Conservation (phyloP, 2,329 filamentous ascomycete genomes). For the Clonostachys chloroleuca region DNA sequence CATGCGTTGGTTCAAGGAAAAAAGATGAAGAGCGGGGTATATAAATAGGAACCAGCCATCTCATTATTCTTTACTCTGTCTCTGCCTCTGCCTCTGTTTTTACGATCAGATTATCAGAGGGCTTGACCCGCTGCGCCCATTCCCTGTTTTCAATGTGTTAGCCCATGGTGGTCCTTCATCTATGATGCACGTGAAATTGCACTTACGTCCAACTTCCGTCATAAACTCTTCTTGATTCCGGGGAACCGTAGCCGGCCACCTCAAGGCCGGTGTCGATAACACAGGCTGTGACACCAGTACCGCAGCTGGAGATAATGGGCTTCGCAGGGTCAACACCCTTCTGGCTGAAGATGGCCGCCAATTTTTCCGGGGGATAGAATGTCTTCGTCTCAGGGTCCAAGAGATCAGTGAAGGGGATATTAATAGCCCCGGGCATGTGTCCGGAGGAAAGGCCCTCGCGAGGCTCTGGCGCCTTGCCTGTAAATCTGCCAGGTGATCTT, state of each 20-base stretch:
- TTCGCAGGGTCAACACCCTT: constrained; percentile 75
- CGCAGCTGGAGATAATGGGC: constrained; percentile 84
- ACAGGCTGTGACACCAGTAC: constrained; percentile 90
- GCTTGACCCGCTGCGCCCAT: constrained; percentile 63
- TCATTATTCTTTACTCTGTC: constrained; percentile 4
- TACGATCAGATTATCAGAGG: constrained; percentile 57
- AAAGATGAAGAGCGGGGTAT: no score
- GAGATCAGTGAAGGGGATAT: constrained; percentile 73
- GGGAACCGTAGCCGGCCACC: constrained; percentile 68
- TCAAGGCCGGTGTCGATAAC: constrained; percentile 84
- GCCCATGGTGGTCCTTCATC: constrained; percentile 2
- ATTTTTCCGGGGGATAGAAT: constrained; percentile 65
- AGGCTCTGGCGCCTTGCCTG: constrained; percentile 80
- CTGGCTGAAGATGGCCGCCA: constrained; percentile 72
- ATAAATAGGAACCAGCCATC: no score
- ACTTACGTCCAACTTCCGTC: constrained; percentile 98
- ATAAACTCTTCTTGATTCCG: constrained; percentile 71
- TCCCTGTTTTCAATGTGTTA: constrained; percentile 39
- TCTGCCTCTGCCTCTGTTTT: constrained; percentile 32
- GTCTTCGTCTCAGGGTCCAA: constrained; percentile 82
- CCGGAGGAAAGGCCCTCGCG: constrained; percentile 81
- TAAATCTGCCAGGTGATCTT: constrained; percentile 73
- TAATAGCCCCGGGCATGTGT: constrained; percentile 86
- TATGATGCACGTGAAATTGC: not conserved
- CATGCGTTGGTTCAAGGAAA: no score